A percentile compares a stretch with the other conserved stretches of the same genome.
Evolutionary conservation across 768 basidiomycete species (phyloP).

Genomic region (Boletus rubroflammeus): DNA sequence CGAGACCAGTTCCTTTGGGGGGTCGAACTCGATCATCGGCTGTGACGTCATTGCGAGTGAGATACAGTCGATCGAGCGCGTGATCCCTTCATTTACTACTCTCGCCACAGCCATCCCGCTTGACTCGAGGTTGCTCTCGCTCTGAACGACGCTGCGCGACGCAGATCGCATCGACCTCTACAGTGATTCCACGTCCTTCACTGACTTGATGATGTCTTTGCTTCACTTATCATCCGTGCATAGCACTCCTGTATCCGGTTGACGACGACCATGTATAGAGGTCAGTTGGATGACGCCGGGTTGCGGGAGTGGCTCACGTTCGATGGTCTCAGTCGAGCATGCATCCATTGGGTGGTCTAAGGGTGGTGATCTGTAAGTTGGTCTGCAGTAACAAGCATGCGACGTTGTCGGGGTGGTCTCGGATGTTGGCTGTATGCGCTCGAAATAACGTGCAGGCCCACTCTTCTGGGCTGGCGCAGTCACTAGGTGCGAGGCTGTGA

Average conservation of each 20-base stretch:
- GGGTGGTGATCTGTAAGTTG: neutral
- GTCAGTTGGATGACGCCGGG: conserved; percentile 7
- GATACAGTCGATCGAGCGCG: no score
- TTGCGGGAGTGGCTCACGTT: conserved; percentile 11
- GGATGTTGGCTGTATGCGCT: conserved; percentile 2
- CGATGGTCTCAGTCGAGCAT: neutral
- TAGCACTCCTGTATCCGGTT: conserved; percentile 4
- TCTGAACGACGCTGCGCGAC: neutral
- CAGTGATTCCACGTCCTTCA: neutral
- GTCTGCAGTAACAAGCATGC: neutral
- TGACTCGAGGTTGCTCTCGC: neutral
- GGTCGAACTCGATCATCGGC: neutral
- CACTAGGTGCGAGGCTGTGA: no score
- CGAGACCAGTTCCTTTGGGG: no score
- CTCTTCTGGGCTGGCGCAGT: neutral
- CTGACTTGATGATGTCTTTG: neutral
- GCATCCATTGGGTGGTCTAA: neutral
- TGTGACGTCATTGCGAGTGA: neutral
- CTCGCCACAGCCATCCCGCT: no score
- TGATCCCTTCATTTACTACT: no score
- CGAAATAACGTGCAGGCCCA: neutral
- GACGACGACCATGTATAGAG: neutral
- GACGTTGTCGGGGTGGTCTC: neutral
- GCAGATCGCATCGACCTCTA: neutral
- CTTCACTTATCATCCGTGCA: conserved; percentile 4